A percentile compares a stretch with the other conserved stretches of the same genome.
Conservation (phyloP, 2,329 filamentous ascomycete species). For the Xylariaceae sp. region DNA sequence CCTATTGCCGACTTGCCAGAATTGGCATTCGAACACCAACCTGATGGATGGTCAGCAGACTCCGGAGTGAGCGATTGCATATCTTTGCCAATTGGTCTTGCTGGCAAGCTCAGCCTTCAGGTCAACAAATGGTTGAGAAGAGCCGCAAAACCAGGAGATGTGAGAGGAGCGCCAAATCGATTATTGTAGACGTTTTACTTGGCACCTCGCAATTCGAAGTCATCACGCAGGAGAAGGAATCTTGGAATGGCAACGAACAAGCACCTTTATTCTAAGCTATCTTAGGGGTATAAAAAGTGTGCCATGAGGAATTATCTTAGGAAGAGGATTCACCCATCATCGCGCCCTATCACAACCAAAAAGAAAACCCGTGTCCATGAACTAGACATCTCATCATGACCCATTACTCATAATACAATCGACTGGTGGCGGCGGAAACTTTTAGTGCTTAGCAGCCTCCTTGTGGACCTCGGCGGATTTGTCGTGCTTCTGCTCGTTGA, state of each 20-base stretch:
- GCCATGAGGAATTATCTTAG: slow-evolving; percentile 10
- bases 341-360: slow-evolving; percentile 19
- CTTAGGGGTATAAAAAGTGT: slow-evolving; percentile 29
- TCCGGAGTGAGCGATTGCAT: too few species aligned
- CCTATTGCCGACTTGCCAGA: too few species aligned
- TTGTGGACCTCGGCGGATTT: slow-evolving; percentile 32
- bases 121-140: too few species aligned
- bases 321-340: slow-evolving; percentile 11
- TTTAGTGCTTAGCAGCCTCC: slow-evolving; percentile 35
- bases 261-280: slow-evolving; percentile 28
- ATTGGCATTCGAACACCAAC: too few species aligned
- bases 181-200: too few species aligned
- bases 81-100: too few species aligned
- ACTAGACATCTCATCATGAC: slow-evolving; percentile 20
- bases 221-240: too few species aligned
- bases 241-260: slow-evolving; percentile 12
- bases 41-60: too few species aligned
- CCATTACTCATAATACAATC: slow-evolving; percentile 24
- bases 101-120: too few species aligned
- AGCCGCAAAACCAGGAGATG: too few species aligned
- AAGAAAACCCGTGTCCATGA: slow-evolving; percentile 14
- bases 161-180: too few species aligned
- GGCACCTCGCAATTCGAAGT: too few species aligned
- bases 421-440: slow-evolving; percentile 1
- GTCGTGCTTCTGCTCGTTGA: slow-evolving; percentile 35